These are phyloP conservation scores for Ceratocystis albifundus DNA, from an alignment of 2,329 filamentous ascomycete species.

Conservation along the genomic window DNA sequence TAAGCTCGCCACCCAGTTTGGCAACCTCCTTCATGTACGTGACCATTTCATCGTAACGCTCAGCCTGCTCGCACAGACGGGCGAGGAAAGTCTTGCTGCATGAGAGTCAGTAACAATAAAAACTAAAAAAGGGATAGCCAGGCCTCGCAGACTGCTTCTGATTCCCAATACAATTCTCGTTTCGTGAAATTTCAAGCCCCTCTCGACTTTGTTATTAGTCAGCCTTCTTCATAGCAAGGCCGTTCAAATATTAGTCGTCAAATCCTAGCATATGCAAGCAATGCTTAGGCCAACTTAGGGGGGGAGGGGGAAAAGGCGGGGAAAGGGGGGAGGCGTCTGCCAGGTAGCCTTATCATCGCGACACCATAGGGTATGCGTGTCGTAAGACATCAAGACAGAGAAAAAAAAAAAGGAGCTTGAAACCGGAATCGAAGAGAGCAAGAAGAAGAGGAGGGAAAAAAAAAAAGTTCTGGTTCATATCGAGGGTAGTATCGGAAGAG, in stretches of 20 bases:
- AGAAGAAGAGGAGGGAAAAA: too few relatives aligned
- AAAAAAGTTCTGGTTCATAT: neutral
- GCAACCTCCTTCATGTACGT: conserved; percentile 99
- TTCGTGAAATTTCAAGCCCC: neutral
- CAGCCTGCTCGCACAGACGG: conserved; percentile 98
- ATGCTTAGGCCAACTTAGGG: neutral
- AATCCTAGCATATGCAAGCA: neutral
- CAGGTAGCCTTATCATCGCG: conserved; percentile 16
- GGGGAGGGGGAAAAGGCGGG: conserved; percentile 12
- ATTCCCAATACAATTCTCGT: neutral
- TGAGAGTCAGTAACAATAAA: conserved; percentile 17
- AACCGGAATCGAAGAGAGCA: conserved; percentile 8
- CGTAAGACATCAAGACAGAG: neutral
- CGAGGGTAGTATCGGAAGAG: conserved; percentile 12
- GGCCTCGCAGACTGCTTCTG: too few relatives aligned
- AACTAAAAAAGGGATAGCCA: neutral
- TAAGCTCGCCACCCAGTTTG: conserved; percentile 69
- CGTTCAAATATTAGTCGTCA: neutral
- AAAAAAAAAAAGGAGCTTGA: neutral
- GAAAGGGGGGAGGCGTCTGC: conserved; percentile 19
- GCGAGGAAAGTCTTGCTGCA: conserved; percentile 98
- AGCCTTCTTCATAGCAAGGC: neutral
- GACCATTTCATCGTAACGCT: conserved; percentile 99
- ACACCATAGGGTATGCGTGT: neutral
- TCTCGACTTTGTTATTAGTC: neutral